Evolutionary conservation across 2,329 filamentous ascomycete genomes (phyloP).

Genomic region (Fusarium compactum): DNA sequence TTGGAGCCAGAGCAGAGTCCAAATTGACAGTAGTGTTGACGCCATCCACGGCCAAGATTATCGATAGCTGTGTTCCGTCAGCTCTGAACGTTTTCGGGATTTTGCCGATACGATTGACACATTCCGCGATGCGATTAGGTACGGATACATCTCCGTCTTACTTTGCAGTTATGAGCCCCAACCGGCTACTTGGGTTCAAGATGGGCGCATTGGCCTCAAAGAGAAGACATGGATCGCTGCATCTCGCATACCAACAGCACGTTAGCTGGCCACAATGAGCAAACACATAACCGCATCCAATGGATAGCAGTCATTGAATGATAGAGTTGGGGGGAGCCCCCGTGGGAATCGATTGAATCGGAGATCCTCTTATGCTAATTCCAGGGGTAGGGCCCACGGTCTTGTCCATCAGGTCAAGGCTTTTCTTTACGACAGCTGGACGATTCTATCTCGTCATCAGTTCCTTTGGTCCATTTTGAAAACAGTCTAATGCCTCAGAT

Average conservation of each 20-base stretch:
- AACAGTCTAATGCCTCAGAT: constrained; percentile 22
- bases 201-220: constrained; percentile 39
- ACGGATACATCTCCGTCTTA: constrained; percentile 11
- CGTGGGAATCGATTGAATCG: constrained; percentile 20
- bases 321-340: constrained; percentile 16
- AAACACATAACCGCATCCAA: constrained; percentile 19
- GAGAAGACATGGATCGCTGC: constrained; percentile 34
- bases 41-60: constrained; percentile 25
- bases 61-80: neutral
- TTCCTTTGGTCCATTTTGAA: constrained; percentile 19
- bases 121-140: neutral
- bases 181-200: constrained; percentile 41
- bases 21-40: constrained; percentile 40
- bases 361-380: constrained; percentile 25
- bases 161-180: constrained; percentile 19
- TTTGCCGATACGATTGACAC: neutral
- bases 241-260: constrained; percentile 33
- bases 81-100: neutral
- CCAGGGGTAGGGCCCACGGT: constrained; percentile 29
- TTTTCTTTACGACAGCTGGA: constrained; percentile 17
- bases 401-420: constrained; percentile 12
- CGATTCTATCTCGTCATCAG: constrained; percentile 18
- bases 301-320: constrained; percentile 6
- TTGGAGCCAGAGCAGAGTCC: constrained; percentile 17
- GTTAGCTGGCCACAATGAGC: constrained; percentile 23